phyloP scores from a whole-genome alignment of 257 asterid genomes.

The Paulownia fortunei region DNA sequence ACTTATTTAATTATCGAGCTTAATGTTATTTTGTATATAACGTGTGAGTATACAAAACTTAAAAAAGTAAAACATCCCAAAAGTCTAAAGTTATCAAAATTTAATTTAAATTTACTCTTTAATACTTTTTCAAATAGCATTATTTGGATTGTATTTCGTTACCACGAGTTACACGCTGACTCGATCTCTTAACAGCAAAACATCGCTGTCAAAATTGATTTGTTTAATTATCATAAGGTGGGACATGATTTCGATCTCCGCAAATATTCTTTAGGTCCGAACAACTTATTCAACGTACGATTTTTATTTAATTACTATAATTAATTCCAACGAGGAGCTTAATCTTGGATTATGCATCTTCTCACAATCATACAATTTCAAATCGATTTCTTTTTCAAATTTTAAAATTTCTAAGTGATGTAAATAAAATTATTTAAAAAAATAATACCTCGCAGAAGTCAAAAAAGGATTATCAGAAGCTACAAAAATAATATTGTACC shows the following conservation, averaged over 20 bases:
- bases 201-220: not conserved
- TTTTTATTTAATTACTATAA: not conserved
- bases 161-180: not conserved
- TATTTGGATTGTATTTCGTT: no score
- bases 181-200: not conserved
- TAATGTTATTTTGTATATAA: no score
- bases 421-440: not conserved
- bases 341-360: not conserved
- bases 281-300: constrained; percentile 26
- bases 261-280: constrained; percentile 19
- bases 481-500: constrained; percentile 28
- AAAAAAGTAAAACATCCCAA: no score
- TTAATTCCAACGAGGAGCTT: not conserved
- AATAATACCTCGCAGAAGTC: constrained; percentile 29
- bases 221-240: constrained; percentile 9
- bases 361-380: constrained; percentile 6
- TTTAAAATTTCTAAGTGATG: constrained; percentile 27
- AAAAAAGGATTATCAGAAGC: constrained; percentile 35
- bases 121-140: not conserved
- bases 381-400: not conserved
- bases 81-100: no score
- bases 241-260: constrained; percentile 4
- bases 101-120: no score
- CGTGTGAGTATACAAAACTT: no score
- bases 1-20: no score